Base-by-base conservation (phyloP, 2,329 filamentous ascomycete genomes). In the Xylariaceae sp. region DNA sequence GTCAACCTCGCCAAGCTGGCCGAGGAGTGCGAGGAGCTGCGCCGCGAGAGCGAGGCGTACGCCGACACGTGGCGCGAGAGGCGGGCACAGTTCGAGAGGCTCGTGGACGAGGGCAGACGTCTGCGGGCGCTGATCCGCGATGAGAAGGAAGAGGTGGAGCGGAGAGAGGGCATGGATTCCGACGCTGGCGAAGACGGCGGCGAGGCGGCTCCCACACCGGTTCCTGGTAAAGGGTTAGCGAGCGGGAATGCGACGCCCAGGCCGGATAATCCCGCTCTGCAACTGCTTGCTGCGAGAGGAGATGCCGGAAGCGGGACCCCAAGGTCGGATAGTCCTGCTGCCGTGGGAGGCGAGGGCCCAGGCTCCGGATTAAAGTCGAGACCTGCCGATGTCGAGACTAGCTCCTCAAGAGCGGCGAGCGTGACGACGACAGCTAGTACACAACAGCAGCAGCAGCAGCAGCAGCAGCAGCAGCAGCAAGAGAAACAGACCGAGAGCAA, bases 111-210 rank as follows among this genome's bases (percentile, higher is more conserved):
- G 67, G 88, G 88, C n/a, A 85, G 85, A 76, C 74, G 86, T 48
- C 73, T 97, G 60, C 72, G 89, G 41, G 74, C 86, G 34, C 73
- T 94, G 60, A 95, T 97, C 56, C 81, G 88, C 44, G 89, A 95
- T 56, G 90, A 96, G 70, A 94, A 95, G 66, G 89, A 95, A 60
- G 88, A 95, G 64, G 86, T 92, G 0, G 88, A 95, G 64, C 73
- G 87, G 29, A 76, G 88, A 38, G 88, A 94, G 61, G 88, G 87
- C 19, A 88, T 88, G 78, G 76, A 78, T 40, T 80, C 79, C 48
- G 81, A 79, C 33, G 76, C 70, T 12, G 81, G n/a, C n/a, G n/a
- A n/a, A n/a, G n/a, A 82, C 50, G 79, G 81, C 26, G 73, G 67
- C 4, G 70, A 72, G 44, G 59, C 50, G 0, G 59, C 50, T 14